Conservation (phyloP, 2,329 filamentous ascomycete genomes). For the Monosporascus sp. region DNA sequence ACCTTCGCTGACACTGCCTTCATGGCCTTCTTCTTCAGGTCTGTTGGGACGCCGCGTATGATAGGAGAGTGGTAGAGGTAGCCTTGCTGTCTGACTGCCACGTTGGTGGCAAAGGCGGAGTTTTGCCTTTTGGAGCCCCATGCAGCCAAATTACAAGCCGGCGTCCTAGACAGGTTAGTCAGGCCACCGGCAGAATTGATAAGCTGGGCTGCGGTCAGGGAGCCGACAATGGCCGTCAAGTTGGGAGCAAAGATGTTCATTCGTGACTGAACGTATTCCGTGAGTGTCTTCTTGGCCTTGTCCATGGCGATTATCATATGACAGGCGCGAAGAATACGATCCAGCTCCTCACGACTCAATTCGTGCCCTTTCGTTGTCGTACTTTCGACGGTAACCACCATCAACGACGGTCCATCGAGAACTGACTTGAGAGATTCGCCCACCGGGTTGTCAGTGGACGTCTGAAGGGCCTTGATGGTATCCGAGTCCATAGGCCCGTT, state of each 20-base stretch:
- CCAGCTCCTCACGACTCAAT: constrained; percentile 69
- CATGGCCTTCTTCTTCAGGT: constrained; percentile 89
- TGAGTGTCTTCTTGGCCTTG: constrained; percentile 77
- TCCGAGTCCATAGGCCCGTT: constrained; percentile 82
- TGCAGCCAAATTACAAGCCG: constrained; percentile 85
- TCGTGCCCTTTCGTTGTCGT: constrained; percentile 80
- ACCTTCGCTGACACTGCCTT: constrained; percentile 91
- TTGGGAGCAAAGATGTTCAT: constrained; percentile 97
- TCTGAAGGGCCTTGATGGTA: constrained; percentile 74
- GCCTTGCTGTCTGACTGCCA: constrained; percentile 84
- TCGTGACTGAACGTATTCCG: constrained; percentile 91
- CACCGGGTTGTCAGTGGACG: constrained; percentile 72
- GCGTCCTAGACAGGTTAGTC: constrained; percentile 82
- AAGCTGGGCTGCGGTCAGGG: constrained; percentile 90
- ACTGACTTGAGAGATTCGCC: constrained; percentile 71
- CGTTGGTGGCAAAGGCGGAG: constrained; percentile 80
- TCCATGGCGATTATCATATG: constrained; percentile 86
- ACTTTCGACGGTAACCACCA: constrained; percentile 94
- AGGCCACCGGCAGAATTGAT: constrained; percentile 90
- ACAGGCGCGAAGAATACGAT: constrained; percentile 70
- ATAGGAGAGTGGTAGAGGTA: constrained; percentile 91
- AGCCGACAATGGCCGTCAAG: constrained; percentile 82
- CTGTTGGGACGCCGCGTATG: constrained; percentile 75
- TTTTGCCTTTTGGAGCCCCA: constrained; percentile 85
- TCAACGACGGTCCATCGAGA: constrained; percentile 81